Evolutionary conservation across 1,284 basidiomycete species (phyloP).

Genomic region (Apiotrichum akiyoshidainum): DNA sequence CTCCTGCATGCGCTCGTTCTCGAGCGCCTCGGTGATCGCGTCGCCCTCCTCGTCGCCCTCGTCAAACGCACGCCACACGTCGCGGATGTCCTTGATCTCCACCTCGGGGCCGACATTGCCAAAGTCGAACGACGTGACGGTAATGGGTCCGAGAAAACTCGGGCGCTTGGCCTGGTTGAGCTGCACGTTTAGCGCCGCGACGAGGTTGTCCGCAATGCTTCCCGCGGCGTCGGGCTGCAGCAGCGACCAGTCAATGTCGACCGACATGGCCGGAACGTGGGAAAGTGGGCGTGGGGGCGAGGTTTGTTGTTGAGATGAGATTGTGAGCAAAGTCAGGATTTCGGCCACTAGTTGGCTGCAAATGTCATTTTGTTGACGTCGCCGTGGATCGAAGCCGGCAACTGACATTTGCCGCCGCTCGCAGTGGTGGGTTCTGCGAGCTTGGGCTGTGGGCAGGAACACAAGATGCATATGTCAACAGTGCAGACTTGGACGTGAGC

Average conservation of each 20-base stretch:
- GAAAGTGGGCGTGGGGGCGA: neutral
- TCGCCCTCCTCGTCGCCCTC: conserved; percentile 71
- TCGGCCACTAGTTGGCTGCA: no score
- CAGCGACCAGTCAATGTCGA: conserved; percentile 58
- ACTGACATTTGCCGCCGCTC: no score
- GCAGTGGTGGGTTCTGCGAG: no score
- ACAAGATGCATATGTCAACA: no score
- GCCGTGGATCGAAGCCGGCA: no score
- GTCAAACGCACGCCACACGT: conserved; percentile 87
- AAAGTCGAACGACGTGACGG: conserved; percentile 80
- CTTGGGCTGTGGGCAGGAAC: no score
- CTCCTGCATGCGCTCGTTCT: neutral
- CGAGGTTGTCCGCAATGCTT: conserved; percentile 66
- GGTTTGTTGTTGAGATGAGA: neutral
- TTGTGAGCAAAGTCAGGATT: no score
- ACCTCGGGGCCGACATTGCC: conserved; percentile 78
- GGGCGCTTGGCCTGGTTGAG: conserved; percentile 70
- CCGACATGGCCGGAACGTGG: conserved; percentile 45
- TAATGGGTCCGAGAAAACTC: conserved; percentile 88
- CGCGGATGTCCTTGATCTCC: conserved; percentile 83
- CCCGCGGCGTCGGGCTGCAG: conserved; percentile 47
- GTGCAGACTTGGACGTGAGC: no score
- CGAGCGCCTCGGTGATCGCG: conserved; percentile 23
- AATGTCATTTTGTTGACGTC: neutral
- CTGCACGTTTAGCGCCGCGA: conserved; percentile 75